A percentile compares a stretch with the other conserved stretches of the same genome.
These are phyloP conservation scores for Cucumis sativus DNA, from an alignment of 306 rosid genomes.

Conservation along the genomic window DNA sequence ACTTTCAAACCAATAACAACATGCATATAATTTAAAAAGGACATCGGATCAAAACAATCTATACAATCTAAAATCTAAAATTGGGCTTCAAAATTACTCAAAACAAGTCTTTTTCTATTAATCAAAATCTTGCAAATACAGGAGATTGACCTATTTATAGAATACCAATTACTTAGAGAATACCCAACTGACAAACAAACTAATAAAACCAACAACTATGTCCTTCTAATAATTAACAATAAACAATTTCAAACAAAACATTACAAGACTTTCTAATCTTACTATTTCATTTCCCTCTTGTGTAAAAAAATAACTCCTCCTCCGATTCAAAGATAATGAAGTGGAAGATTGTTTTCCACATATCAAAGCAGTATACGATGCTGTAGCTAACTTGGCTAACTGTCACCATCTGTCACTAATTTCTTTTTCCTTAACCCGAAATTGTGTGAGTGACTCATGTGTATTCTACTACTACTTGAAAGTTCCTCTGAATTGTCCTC, in stretches of 20 bases:
- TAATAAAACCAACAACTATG: neutral
- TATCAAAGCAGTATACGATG: neutral
- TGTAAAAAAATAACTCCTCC: neutral
- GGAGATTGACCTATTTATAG: neutral
- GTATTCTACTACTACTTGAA: neutral
- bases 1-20: no score
- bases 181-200: neutral
- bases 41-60: neutral
- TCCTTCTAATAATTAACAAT: neutral
- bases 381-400: neutral
- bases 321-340: neutral
- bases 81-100: neutral
- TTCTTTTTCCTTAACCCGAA: neutral
- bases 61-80: neutral
- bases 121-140: neutral
- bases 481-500: neutral
- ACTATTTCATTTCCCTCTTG: neutral
- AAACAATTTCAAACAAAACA: neutral
- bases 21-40: no score
- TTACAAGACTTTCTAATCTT: neutral
- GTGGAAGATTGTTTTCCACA: neutral
- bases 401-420: neutral
- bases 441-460: neutral
- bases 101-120: neutral
- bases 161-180: neutral